phyloP scores from a whole-genome alignment of 768 basidiomycete species.

The Suillus discolor region DNA sequence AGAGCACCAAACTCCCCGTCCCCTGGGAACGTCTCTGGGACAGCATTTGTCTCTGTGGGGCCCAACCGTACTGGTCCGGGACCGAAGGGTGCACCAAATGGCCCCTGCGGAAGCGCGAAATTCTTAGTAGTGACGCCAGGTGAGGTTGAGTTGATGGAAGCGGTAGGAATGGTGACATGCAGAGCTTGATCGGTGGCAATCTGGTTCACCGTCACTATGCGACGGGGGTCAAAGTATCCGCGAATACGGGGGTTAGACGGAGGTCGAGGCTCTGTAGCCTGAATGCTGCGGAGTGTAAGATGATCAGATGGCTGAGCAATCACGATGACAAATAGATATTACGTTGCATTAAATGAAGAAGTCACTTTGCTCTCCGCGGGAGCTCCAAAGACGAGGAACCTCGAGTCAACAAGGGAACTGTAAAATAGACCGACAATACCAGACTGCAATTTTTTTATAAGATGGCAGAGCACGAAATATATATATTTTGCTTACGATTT shows the following conservation, averaged over 20 bases:
- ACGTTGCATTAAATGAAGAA: constrained; percentile 45
- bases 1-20: constrained; percentile 28
- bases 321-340: constrained; percentile 15
- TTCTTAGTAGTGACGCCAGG: constrained; percentile 19
- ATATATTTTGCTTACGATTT: constrained; percentile 23
- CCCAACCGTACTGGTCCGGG: constrained; percentile 24
- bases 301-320: neutral
- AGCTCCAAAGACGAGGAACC: constrained; percentile 35
- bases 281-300: constrained; percentile 20
- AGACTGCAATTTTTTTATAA: constrained; percentile 16
- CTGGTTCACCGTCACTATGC: constrained; percentile 35
- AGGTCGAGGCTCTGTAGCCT: constrained; percentile 31
- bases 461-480: too few species aligned
- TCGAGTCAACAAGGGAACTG: constrained; percentile 35
- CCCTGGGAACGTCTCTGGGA: constrained; percentile 27
- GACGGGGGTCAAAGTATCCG: constrained; percentile 39
- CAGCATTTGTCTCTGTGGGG: constrained; percentile 23
- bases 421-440: constrained; percentile 41
- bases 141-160: constrained; percentile 14
- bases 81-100: constrained; percentile 17
- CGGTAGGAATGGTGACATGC: constrained; percentile 26
- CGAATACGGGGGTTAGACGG: constrained; percentile 20
- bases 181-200: constrained; percentile 29
- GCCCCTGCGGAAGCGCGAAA: constrained; percentile 18
- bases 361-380: constrained; percentile 32